phyloP scores from a whole-genome alignment of 2,329 filamentous ascomycete species.

The Verticillium albo-atrum region DNA sequence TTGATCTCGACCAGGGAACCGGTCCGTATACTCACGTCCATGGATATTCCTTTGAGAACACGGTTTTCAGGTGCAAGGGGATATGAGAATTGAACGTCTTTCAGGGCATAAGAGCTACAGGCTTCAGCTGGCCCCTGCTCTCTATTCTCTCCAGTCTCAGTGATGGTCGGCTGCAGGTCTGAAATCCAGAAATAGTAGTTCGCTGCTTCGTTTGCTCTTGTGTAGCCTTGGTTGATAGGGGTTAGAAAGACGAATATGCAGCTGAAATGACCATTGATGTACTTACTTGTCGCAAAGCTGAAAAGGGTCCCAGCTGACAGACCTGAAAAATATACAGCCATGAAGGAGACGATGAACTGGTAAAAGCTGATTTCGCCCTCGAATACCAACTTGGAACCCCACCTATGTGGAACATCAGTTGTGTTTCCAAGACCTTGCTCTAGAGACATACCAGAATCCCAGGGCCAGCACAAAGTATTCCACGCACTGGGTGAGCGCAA shows the following conservation, averaged over 20 bases:
- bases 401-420: not conserved
- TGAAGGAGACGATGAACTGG: slow-evolving; percentile 20
- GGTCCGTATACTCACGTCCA: not conserved
- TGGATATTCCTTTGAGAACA: not conserved
- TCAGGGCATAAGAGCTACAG: not conserved
- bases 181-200: slow-evolving; percentile 32
- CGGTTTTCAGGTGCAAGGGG: not conserved
- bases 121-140: not conserved
- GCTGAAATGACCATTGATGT: not conserved
- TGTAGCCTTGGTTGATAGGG: slow-evolving; percentile 23
- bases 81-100: not conserved
- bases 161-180: slow-evolving; percentile 10
- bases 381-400: not conserved
- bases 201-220: slow-evolving; percentile 29
- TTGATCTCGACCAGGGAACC: too few species aligned
- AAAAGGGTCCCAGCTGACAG: not conserved
- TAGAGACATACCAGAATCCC: slow-evolving; percentile 27
- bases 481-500: slow-evolving; percentile 20
- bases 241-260: not conserved
- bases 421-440: too few species aligned
- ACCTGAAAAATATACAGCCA: slow-evolving; percentile 23
- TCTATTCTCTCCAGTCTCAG: not conserved
- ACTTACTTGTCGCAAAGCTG: slow-evolving; percentile 4
- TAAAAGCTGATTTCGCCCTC: slow-evolving; percentile 1
- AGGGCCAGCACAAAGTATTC: slow-evolving; percentile 26